Base-by-base conservation (phyloP, 129 eudicot genomes). In the Silybum marianum region DNA sequence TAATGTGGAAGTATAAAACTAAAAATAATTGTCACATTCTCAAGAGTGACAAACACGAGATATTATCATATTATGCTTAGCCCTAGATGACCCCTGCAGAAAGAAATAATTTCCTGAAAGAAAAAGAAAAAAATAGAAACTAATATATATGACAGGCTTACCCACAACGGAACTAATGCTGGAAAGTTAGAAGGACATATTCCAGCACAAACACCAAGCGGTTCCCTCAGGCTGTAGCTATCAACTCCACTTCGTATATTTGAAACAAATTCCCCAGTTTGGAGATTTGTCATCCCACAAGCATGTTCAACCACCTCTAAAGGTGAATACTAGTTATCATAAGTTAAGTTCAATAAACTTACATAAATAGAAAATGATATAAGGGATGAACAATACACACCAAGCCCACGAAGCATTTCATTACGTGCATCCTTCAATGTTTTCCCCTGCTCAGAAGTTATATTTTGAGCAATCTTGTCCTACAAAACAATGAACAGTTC, bases 261-360 rank as follows among this genome's bases (percentile, higher is more conserved):
- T 74, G 98, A 88, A 48, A 89, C 95, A 86, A 83, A 94, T 82
- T 94, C 98, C 75, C 98, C 98, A 95, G 86, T 94, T 81, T 94
- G 98, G 81, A 94, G 81, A 71, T 83, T 87, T 71, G 90, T 90
- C 98, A 94, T 91, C 72, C 98, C 98, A 88, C 95, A 91, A 16
- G 91, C 95, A 84, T 90, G 97, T 86, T 94, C 98, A 82, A 94
- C 98, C 88, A 94, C 97, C 98, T 94, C 98, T 94, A 77, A 85
- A 87, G 9, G 74, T 74, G 70, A 69, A 78, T 71, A 71, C 77
- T 9, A 76, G 25, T 63, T 21, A 28, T 44, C 76, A 58, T 76
- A 71, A 75, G 74, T 46, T 24, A 76, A 63, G 58, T 73, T 71
- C 16, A 14, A 51, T 39, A 69, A 23, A 74, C 38, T 39, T 39